Evolutionary conservation across 148 eudicot species (phyloP), one percentile per base, ranked within the genome.

Genomic region (Chenopodium quinoa): DNA sequence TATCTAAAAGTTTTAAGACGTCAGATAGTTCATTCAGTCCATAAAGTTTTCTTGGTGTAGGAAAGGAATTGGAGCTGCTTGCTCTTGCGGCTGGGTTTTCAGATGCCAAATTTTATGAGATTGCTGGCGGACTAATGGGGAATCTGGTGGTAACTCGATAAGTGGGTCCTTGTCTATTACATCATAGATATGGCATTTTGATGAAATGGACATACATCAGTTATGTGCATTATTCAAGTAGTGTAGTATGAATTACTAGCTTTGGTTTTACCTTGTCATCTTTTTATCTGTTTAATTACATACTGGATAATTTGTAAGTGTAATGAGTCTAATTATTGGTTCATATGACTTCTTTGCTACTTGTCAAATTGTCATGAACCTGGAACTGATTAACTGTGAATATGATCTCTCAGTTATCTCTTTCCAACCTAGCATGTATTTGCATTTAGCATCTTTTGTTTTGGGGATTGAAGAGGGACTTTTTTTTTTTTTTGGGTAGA

Each of bases 41-140:
- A 68, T 46, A 72, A 76, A 37, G 62, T 58, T 58, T 67, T 29
- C 65, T 77, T 40, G 75, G 66, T 82, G 84, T 91, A 93, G 99
- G 97, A 52, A 79, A 89, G 76, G 97, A 95, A 75, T 83, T 93
- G 76, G 97, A 95, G 90, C 83, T 89, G 84, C 90, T 95, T 62
- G 98, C 97, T 79, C 79, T 89, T 74, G 85, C 78, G 79, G 84
- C 65, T 60, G 98, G 99, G 73, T 93, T 93, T 89, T 86, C 90
- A 3, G 81, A 76, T 79, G 94, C 94, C 80, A 91, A 82, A 80
- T 87, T 86, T 88, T 93, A 84, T 70, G 95, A 93, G 89, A 87
- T 90, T 80, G 97, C 85, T 60, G 92, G 90, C 73, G 98, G 99
- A 78, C 84, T 90, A 34, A 93, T 93, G 98, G 95, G 99, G 40